Conservation (phyloP, 2,329 filamentous ascomycete species). For the Pyrenophora graminea region DNA sequence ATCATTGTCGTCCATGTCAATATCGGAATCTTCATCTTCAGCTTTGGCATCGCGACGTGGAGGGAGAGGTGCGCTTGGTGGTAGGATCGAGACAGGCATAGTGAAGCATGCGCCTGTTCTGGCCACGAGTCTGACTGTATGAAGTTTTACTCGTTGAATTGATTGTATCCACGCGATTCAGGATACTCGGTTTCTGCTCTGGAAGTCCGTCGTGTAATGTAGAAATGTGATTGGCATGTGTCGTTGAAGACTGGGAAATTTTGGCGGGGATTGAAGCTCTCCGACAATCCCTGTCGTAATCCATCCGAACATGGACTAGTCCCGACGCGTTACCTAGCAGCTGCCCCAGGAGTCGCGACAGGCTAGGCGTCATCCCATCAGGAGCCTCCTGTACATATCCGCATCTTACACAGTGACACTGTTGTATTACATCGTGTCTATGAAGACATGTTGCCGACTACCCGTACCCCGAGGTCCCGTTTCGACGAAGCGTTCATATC, state of each 20-base stretch:
- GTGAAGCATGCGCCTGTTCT: slow-evolving; percentile 11
- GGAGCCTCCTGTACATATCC: background rate
- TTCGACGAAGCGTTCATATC: slow-evolving; percentile 37
- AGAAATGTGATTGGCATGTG: slow-evolving; percentile 1
- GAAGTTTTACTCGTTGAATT: background rate
- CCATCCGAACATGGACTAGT: slow-evolving; percentile 18
- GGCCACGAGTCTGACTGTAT: background rate
- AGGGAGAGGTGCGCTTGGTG: slow-evolving; percentile 50
- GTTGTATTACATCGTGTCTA: background rate
- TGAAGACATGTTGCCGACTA: slow-evolving; percentile 9
- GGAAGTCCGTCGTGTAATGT: background rate
- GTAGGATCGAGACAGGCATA: slow-evolving; percentile 65
- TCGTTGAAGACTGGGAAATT: slow-evolving; percentile 30
- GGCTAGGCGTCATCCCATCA: slow-evolving; percentile 33
- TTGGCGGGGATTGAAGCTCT: slow-evolving; percentile 31
- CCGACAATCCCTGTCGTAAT: slow-evolving; percentile 16
- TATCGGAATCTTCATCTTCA: slow-evolving; percentile 54
- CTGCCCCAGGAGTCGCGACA: slow-evolving; percentile 11
- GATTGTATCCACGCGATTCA: background rate
- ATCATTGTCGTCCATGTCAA: slow-evolving; percentile 54
- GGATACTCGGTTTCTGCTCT: background rate
- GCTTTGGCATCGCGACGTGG: slow-evolving; percentile 43
- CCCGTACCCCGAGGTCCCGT: slow-evolving; percentile 9
- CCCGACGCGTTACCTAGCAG: slow-evolving; percentile 6
- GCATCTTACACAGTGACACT: background rate